Conservation (phyloP, 768 basidiomycete species). For the Lentinula guzmanii region DNA sequence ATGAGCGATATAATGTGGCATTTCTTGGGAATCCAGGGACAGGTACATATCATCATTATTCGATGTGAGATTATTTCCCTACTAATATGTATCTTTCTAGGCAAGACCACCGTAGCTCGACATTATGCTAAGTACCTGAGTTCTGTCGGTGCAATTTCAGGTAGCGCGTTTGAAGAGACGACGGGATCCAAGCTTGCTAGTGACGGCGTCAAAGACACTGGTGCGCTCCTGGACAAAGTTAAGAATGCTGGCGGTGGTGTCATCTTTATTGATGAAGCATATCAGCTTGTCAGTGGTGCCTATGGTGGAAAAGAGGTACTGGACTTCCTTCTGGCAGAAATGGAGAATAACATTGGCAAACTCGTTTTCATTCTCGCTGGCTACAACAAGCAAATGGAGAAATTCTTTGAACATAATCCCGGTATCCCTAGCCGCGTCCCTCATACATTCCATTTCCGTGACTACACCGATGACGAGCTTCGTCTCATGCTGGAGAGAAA, state of each 20-base stretch:
- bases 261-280: constrained; percentile 70
- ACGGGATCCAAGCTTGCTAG: constrained; percentile 54
- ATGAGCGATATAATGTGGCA: constrained; percentile 55
- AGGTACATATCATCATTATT: constrained; percentile 31
- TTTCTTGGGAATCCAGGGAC: constrained; percentile 73
- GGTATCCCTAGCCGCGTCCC: constrained; percentile 67
- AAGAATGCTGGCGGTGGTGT: constrained; percentile 48
- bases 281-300: constrained; percentile 45
- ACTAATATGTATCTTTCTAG: constrained; percentile 21
- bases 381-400: constrained; percentile 69
- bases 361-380: constrained; percentile 69
- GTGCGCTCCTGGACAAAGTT: constrained; percentile 42
- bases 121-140: constrained; percentile 58
- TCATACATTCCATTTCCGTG: constrained; percentile 48
- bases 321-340: constrained; percentile 67
- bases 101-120: constrained; percentile 66
- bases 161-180: constrained; percentile 50
- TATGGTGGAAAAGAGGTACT: constrained; percentile 53
- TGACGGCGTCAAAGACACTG: constrained; percentile 47
- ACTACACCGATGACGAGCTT: constrained; percentile 42
- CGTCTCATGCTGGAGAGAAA: constrained; percentile 29
- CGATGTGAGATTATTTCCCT: background rate
- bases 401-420: constrained; percentile 73
- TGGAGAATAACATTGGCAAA: constrained; percentile 63
- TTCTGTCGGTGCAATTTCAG: constrained; percentile 48